These are phyloP conservation scores for Leucogyrophana mollusca DNA, from an alignment of 768 basidiomycete species.

Conservation along the genomic window DNA sequence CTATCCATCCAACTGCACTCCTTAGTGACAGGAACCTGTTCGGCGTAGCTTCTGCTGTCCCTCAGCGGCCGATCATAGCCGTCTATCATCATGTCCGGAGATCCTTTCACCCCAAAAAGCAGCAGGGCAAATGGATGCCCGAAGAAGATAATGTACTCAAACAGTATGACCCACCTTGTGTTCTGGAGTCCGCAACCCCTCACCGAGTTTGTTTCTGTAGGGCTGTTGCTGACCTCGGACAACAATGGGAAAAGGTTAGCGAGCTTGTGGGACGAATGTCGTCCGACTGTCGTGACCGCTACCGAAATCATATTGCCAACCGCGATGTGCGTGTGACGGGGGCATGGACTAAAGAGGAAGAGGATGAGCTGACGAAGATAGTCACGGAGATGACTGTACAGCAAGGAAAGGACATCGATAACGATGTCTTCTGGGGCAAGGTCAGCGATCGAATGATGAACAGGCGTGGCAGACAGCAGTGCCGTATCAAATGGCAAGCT, in stretches of 20 bases:
- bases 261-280: slow-evolving; percentile 70
- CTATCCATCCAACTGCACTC: background rate
- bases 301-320: slow-evolving; percentile 77
- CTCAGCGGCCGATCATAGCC: slow-evolving; percentile 76
- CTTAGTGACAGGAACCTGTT: slow-evolving; percentile 5
- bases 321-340: slow-evolving; percentile 63
- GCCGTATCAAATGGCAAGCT: slow-evolving; percentile 80
- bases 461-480: slow-evolving; percentile 76
- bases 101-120: slow-evolving; percentile 63
- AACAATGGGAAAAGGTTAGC: slow-evolving; percentile 81
- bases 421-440: slow-evolving; percentile 81
- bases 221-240: slow-evolving; percentile 66
- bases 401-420: slow-evolving; percentile 71
- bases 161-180: slow-evolving; percentile 43
- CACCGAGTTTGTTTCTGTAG: slow-evolving; percentile 39
- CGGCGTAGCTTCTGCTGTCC: slow-evolving; percentile 60
- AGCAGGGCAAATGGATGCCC: slow-evolving; percentile 67
- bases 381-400: slow-evolving; percentile 73
- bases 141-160: slow-evolving; percentile 64
- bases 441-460: slow-evolving; percentile 79
- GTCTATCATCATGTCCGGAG: slow-evolving; percentile 83
- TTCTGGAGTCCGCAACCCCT: slow-evolving; percentile 2
- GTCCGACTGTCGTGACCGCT: slow-evolving; percentile 81
- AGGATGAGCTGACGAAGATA: slow-evolving; percentile 69
- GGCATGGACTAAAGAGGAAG: slow-evolving; percentile 80